Base-by-base conservation (phyloP, 2,329 filamentous ascomycete genomes). In the Alternaria metachromatica region DNA sequence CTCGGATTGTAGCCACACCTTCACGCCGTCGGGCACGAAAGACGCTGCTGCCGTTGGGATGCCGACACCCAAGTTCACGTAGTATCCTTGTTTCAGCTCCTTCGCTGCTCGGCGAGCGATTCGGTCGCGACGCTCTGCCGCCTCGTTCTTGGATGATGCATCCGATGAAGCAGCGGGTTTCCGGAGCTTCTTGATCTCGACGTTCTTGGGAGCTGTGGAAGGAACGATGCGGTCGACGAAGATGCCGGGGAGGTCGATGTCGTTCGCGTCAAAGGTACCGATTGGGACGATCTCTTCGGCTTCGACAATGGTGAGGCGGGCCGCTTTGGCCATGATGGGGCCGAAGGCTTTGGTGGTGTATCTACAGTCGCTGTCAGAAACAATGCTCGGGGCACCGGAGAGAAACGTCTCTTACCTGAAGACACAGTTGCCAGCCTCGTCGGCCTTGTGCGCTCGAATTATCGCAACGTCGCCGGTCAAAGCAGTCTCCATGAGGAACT, bases 51-150 rank as follows among this genome's bases (percentile, higher is more conserved):
- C 87, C 88, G 96, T 97, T 54, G 94, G 94, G 89, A 97, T 96
- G 63, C 94, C 94, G 71, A 97, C 96, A 63, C 94, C 94, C 60
- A 97, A 82, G 81, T 97, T 97, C 70, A 93, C 93, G 80, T 96
- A 96, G 92, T 95, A 96, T 81, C 93, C 93, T 80, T 96, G 94
- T 86, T 95, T 92, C 84, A 97, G 95, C 83, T 96, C 93, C 84
- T 94, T 95, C 55, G 93, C 92, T 0, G 93, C 93, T 62, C 93
- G 87, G 62, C 88, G 87, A 20, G 96, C 92, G 76, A 97, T 97
- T 62, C 91, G 88, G 81, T 96, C 92, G 65, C 94, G 88, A 28
- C 73, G 72, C 28, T 70, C 65, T 8, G 58, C 50, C 1, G 61
- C 57, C 30, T 60, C 61, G 23, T 63, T 60, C 26, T 62, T 53